phyloP scores from a whole-genome alignment of 1,139 yeast species.

The Geotrichum siamense region DNA sequence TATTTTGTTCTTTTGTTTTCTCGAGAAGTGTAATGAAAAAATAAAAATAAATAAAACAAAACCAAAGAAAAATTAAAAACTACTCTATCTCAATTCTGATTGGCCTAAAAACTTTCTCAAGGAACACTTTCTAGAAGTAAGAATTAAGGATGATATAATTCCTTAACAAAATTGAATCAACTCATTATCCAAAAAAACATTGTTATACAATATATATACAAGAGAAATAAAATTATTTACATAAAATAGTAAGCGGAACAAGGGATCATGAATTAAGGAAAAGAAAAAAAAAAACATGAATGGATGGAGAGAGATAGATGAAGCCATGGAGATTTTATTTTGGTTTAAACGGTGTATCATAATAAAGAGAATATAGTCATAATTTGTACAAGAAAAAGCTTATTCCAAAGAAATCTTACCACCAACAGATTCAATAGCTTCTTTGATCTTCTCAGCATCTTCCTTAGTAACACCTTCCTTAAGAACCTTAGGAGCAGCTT shows the following conservation, averaged over 20 bases:
- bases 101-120: too few species aligned
- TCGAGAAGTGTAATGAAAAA: too few species aligned
- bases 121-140: too few species aligned
- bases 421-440: conserved; percentile 88
- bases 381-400: too few species aligned
- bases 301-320: background rate
- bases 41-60: too few species aligned
- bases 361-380: background rate
- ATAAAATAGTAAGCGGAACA: background rate
- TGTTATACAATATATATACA: too few species aligned
- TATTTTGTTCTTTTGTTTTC: too few species aligned
- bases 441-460: conserved; percentile 87
- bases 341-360: background rate
- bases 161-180: too few species aligned
- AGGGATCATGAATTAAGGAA: background rate
- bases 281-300: background rate
- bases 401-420: conserved; percentile 88
- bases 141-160: too few species aligned
- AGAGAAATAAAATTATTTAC: conserved; percentile 2
- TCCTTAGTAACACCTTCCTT: conserved; percentile 83
- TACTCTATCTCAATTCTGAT: too few species aligned
- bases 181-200: too few species aligned
- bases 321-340: background rate
- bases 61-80: too few species aligned
- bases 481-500: conserved; percentile 89